Conservation (phyloP, 2,329 filamentous ascomycete genomes). For the Acrodontium crateriforme region DNA sequence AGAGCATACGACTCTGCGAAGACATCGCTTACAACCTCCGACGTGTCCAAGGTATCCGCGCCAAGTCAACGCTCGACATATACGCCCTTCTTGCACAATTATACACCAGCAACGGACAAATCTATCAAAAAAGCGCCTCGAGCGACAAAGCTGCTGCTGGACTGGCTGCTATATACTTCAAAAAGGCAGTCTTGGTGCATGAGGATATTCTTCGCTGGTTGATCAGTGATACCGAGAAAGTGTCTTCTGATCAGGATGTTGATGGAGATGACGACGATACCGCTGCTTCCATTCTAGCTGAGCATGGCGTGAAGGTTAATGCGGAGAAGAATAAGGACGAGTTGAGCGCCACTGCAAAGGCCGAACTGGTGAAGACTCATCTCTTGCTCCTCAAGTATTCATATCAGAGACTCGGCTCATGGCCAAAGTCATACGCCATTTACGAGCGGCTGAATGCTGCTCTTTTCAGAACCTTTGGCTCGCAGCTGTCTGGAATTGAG, state of each 20-base stretch:
- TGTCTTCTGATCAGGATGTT: too few species aligned
- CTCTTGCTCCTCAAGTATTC: slow-evolving; percentile 25
- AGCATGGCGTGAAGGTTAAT: slow-evolving; percentile 21
- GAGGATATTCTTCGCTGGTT: slow-evolving; percentile 19
- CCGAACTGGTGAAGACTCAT: slow-evolving; percentile 23
- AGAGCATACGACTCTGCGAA: slow-evolving; percentile 35
- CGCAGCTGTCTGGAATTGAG: slow-evolving; percentile 28
- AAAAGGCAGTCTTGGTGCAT: slow-evolving; percentile 24
- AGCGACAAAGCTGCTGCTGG: slow-evolving; percentile 21
- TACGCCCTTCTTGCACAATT: slow-evolving; percentile 37
- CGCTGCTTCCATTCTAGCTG: slow-evolving; percentile 22
- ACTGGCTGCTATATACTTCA: slow-evolving; percentile 26
- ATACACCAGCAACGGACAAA: slow-evolving; percentile 30
- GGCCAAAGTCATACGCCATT: slow-evolving; percentile 35
- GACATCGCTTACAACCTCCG: slow-evolving; percentile 43
- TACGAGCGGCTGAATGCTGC: slow-evolving; percentile 35
- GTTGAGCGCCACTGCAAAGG: slow-evolving; percentile 13
- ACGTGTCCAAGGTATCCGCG: slow-evolving; percentile 36
- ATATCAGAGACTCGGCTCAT: slow-evolving; percentile 29
- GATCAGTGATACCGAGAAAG: slow-evolving; percentile 17
- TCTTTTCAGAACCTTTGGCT: slow-evolving; percentile 28
- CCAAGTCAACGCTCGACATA: slow-evolving; percentile 35
- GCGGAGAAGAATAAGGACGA: slow-evolving; percentile 12
- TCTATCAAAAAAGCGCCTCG: slow-evolving; percentile 24
- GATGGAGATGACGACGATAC: slow-evolving; percentile 25